Base-by-base conservation (phyloP, 495 filamentous ascomycete species). In the Tuber indicum region DNA sequence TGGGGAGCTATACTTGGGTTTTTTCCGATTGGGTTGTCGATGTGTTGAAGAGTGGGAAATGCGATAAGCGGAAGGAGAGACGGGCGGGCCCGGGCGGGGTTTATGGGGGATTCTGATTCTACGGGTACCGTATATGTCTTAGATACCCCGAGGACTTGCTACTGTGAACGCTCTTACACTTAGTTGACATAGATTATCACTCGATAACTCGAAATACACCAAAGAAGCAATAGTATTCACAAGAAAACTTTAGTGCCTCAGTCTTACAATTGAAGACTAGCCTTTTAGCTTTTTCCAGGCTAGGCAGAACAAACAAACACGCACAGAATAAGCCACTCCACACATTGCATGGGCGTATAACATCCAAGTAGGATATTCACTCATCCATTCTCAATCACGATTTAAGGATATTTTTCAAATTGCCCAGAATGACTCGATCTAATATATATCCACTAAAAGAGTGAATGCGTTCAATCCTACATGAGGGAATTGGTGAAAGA, bases 31-130 rank as follows among this genome's bases (percentile, higher is more conserved):
- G 7, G 9, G 3, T 9, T 12, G 32, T 62, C n/a, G 52, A 21
- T 23, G 19, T 19, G 17, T 1, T 23, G 1, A 8, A 23, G 19
- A 8, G 17, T 23, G 47, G 21, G 47, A 23, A 19, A 23, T 49
- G 47, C 17, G 3, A 19, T 49, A 19, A 49, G 23, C n/a, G n/a
- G n/a, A 32, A 23, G 23, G 52, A 1, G 3, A n/a, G 32, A 62
- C 10, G 52, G n/a, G n/a, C 0, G 21, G 1, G 1, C 14, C n/a
- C 1, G 14, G 9, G 21, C 2, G 1, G n/a, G 8, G 8, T 9
- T 32, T 10, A 32, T 3, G n/a, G 23, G 8, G n/a, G n/a, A 23
- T 32, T 62, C n/a, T 62, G 32, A 32, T 32, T 32, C 32, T 32
- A 32, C 32, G 32, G 32, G 32, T 32, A 32, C 32, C 32, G 32